Base-by-base conservation (phyloP, 1,284 basidiomycete species). In the Boletus sp. region DNA sequence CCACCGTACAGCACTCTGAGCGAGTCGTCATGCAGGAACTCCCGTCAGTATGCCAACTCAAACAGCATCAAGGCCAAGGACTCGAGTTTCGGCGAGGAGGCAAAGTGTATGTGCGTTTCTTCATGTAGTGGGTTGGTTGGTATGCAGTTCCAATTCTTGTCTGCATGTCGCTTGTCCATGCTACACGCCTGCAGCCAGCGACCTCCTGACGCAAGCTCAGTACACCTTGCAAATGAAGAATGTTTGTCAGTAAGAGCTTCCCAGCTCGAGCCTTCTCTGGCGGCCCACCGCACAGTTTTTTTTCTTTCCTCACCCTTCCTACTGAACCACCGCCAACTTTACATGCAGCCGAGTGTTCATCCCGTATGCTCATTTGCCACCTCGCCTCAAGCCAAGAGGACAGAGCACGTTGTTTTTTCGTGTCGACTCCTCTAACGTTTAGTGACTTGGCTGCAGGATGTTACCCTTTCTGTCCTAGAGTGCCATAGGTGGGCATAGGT, bases 401-500 rank as follows among this genome's bases (percentile, higher is more conserved):
- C 64, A 48, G 83, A 85, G 38, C 77, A 80, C 37, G 80, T 86
- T 43, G 90, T 93, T 21, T 79, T 93, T 52, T n/a, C 80, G 91
- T 28, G 89, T 93, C 66, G 91, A 93, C 69, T 51, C 38, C 56
- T 47, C 37, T 40, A 44, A 28, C 58, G 54, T 48, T 49, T 65
- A 46, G 64, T 56, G 30, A 52, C 62, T 52, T 59, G 61, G 31
- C 48, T 23, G 25, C 60, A 92, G 90, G 91, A 93, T 69, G 90
- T 93, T 62, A 93, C 91, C 0, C 91, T 91, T 13, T 81, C 84
- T 23, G 85, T 83, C n/a, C n/a, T n/a, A n/a, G n/a, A n/a, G n/a
- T n/a, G n/a, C n/a, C n/a, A n/a, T n/a, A n/a, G n/a, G n/a, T n/a
- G n/a, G n/a, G n/a, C n/a, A n/a, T n/a, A n/a, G n/a, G n/a, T n/a